Conservation (phyloP, 495 filamentous ascomycete species). For the Daldinia loculata region DNA sequence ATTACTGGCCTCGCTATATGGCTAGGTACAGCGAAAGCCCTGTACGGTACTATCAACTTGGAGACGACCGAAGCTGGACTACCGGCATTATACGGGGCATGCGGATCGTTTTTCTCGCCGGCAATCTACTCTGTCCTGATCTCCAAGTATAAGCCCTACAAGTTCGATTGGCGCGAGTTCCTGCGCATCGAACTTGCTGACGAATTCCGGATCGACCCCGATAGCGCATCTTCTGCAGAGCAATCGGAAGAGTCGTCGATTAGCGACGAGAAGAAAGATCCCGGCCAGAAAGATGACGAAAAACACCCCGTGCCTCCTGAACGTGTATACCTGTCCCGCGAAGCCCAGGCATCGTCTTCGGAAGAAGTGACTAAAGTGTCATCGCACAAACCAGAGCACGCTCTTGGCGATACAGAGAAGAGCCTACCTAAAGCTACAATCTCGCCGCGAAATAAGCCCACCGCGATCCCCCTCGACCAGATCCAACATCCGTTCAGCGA, state of each 20-base stretch:
- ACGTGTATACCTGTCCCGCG: slow-evolving; percentile 10
- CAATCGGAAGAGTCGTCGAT: slow-evolving; percentile 35
- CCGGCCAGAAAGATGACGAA: background rate
- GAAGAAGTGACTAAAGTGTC: background rate
- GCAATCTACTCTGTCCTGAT: slow-evolving; percentile 64
- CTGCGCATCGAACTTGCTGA: slow-evolving; percentile 50
- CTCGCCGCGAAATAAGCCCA: background rate
- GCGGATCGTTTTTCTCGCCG: slow-evolving; percentile 66
- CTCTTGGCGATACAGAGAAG: background rate
- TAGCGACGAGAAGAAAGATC: slow-evolving; percentile 28
- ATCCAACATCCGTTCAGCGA: slow-evolving; percentile 43
- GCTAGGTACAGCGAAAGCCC: slow-evolving; percentile 77
- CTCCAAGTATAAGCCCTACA: slow-evolving; percentile 54
- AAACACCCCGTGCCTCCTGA: background rate
- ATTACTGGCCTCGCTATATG: slow-evolving; percentile 76
- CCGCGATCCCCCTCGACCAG: slow-evolving; percentile 21
- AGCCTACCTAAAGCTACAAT: background rate
- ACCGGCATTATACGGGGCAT: slow-evolving; percentile 79
- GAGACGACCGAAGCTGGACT: slow-evolving; percentile 73
- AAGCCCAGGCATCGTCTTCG: slow-evolving; percentile 3
- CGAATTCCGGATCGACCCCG: slow-evolving; percentile 65
- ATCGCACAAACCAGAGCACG: background rate
- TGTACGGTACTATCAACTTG: slow-evolving; percentile 74
- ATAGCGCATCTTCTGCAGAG: slow-evolving; percentile 57
- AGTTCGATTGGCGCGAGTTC: slow-evolving; percentile 61